phyloP scores from a whole-genome alignment of 2,329 filamentous ascomycete genomes.

The Colletotrichum sp. region DNA sequence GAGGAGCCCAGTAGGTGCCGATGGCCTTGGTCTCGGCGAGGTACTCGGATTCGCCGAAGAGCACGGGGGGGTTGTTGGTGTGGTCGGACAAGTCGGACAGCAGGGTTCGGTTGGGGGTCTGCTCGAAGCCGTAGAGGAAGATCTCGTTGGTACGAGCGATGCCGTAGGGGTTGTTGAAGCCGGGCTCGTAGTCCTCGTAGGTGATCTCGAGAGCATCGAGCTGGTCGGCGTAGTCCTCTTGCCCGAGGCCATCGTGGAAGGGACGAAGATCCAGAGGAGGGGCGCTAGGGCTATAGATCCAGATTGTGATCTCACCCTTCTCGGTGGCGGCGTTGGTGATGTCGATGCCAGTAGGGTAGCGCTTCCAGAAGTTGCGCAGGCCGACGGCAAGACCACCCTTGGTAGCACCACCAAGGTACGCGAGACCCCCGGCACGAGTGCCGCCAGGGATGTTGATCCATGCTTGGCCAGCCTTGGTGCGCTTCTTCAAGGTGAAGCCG shows the following conservation, averaged over 20 bases:
- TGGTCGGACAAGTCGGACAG: conserved; percentile 48
- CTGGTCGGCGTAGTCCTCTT: conserved; percentile 61
- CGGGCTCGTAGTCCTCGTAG: conserved; percentile 65
- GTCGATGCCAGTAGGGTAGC: conserved; percentile 64
- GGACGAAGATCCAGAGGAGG: conserved; percentile 61
- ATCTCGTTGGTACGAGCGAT: conserved; percentile 64
- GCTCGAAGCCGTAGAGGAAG: conserved; percentile 55
- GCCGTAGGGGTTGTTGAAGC: conserved; percentile 61
- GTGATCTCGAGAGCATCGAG: conserved; percentile 66
- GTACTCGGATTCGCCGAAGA: conserved; percentile 52
- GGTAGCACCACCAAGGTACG: conserved; percentile 62
- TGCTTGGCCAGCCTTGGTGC: conserved; percentile 60
- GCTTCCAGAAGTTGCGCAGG: conserved; percentile 67
- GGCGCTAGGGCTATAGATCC: conserved; percentile 64
- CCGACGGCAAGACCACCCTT: conserved; percentile 64
- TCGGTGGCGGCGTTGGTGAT: conserved; percentile 55
- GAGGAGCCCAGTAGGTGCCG: conserved; percentile 59
- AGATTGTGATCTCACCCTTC: conserved; percentile 58
- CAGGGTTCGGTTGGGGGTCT: conserved; percentile 53
- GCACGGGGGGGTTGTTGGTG: conserved; percentile 56
- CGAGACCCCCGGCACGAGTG: conserved; percentile 59
- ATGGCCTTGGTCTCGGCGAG: conserved; percentile 58
- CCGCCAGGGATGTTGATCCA: conserved; percentile 65
- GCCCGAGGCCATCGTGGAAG: conserved; percentile 62
- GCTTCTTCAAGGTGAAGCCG: conserved; percentile 65